These are phyloP conservation scores for Pichia heedii DNA, from an alignment of 805 yeast genomes.

Conservation along the genomic window DNA sequence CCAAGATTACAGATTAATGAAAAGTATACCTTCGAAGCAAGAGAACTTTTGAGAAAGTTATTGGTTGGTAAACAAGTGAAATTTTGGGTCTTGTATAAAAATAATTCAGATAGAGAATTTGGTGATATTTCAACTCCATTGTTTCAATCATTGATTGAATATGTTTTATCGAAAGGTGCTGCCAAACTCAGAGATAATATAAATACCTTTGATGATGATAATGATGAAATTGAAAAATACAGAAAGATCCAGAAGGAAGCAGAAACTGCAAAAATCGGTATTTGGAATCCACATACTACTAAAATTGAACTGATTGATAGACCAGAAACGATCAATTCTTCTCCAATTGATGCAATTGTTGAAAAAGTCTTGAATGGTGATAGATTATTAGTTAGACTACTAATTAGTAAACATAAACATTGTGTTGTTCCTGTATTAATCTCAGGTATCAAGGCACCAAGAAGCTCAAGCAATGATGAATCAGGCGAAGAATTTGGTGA, in stretches of 20 bases:
- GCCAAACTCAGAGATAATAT: constrained; percentile 54
- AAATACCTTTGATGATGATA: constrained; percentile 20
- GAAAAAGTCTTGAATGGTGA: constrained; percentile 78
- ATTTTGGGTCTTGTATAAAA: constrained; percentile 48
- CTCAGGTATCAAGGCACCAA: constrained; percentile 69
- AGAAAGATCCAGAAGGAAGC: constrained; percentile 42
- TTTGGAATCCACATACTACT: constrained; percentile 38
- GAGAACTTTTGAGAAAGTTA: constrained; percentile 53
- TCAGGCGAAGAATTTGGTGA: constrained; percentile 55
- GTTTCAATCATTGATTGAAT: constrained; percentile 49
- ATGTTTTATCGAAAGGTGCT: constrained; percentile 47
- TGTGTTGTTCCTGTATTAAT: constrained; percentile 50
- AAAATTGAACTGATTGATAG: constrained; percentile 19
- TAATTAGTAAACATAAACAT: constrained; percentile 39
- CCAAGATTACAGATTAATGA: constrained; percentile 41
- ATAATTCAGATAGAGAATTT: constrained; percentile 51
- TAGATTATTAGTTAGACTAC: constrained; percentile 49
- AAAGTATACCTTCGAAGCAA: constrained; percentile 43
- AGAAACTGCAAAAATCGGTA: constrained; percentile 38
- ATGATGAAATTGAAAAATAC: constrained; percentile 34
- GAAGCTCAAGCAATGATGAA: constrained; percentile 43
- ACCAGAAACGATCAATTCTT: constrained; percentile 25
- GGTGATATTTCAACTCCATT: constrained; percentile 64
- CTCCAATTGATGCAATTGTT: constrained; percentile 50
- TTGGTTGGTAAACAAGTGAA: constrained; percentile 57